Conservation (phyloP, 2,329 filamentous ascomycete genomes). For the Didymella pinodella region DNA sequence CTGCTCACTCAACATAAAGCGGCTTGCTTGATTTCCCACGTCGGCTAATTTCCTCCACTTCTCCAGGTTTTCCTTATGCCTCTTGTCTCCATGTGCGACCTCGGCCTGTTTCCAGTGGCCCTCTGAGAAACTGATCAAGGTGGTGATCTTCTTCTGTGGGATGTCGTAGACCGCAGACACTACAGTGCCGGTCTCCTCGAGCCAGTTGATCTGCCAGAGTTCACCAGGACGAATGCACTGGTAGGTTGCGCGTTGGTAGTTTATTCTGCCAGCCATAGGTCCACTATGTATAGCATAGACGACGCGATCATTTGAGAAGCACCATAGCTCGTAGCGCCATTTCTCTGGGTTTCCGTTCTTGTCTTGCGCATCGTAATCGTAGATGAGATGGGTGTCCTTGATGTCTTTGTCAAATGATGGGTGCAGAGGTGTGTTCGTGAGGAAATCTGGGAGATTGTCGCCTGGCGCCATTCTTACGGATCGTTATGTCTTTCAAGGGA, state of each 20-base stretch:
- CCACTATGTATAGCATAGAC: conserved; percentile 68
- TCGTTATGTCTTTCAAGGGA: neutral
- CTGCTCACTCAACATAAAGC: conserved; percentile 63
- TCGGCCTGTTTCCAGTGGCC: conserved; percentile 63
- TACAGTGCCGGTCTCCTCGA: conserved; percentile 67
- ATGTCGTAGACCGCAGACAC: conserved; percentile 66
- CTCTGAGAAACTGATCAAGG: conserved; percentile 62
- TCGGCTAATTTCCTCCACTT: conserved; percentile 61
- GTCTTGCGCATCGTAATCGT: conserved; percentile 64
- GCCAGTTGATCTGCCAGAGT: conserved; percentile 68
- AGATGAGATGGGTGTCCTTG: conserved; percentile 63
- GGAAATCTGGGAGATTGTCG: conserved; percentile 34
- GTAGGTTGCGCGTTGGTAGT: conserved; percentile 64
- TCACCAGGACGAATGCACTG: conserved; percentile 66
- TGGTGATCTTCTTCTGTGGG: conserved; percentile 57
- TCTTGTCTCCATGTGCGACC: conserved; percentile 65
- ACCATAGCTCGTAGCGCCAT: conserved; percentile 70
- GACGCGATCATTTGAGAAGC: conserved; percentile 61
- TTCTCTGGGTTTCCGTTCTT: conserved; percentile 61
- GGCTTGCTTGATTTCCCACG: conserved; percentile 60
- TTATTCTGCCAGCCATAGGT: conserved; percentile 59
- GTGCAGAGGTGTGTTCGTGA: conserved; percentile 40
- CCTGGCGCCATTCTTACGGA: conserved; percentile 31
- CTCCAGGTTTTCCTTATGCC: conserved; percentile 59
- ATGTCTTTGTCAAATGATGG: conserved; percentile 60